Percentiles rank a stretch among this genome's conserved stretches.
Evolutionary conservation across 495 filamentous ascomycete genomes (phyloP).

Genomic region (Aspergillus panamensis): DNA sequence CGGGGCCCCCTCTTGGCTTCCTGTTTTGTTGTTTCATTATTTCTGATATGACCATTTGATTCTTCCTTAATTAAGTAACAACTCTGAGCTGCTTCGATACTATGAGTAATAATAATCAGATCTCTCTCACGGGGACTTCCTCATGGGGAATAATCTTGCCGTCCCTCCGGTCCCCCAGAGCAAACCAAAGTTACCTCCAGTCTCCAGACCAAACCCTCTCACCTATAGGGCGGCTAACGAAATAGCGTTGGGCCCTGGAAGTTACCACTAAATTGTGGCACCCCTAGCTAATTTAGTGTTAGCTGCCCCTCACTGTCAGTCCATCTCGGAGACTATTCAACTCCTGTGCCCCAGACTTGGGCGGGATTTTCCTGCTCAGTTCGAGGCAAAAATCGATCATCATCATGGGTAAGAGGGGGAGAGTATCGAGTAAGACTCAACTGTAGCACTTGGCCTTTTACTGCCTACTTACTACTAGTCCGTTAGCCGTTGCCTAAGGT

Average conservation of each 20-base stretch:
- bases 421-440: not conserved
- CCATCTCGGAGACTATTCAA: conserved; percentile 13
- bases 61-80: too few species aligned
- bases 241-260: conserved; percentile 11
- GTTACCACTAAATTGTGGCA: not conserved
- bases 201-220: conserved; percentile 14
- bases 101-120: not conserved
- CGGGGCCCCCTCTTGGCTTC: conserved; percentile 7
- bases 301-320: conserved; percentile 9
- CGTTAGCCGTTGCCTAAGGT: not conserved
- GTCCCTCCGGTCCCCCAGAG: not conserved
- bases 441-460: not conserved
- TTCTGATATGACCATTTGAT: too few species aligned
- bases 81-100: not conserved
- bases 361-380: not conserved
- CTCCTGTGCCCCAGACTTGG: conserved; percentile 8
- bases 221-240: conserved; percentile 9
- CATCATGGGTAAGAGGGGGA: not conserved
- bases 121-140: too few species aligned
- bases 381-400: not conserved
- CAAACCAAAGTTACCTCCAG: not conserved
- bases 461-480: not conserved
- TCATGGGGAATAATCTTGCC: not conserved
- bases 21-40: conserved; percentile 7
- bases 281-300: conserved; percentile 5